Conservation (phyloP, 805 yeast species). For the Candida peoriensis region DNA sequence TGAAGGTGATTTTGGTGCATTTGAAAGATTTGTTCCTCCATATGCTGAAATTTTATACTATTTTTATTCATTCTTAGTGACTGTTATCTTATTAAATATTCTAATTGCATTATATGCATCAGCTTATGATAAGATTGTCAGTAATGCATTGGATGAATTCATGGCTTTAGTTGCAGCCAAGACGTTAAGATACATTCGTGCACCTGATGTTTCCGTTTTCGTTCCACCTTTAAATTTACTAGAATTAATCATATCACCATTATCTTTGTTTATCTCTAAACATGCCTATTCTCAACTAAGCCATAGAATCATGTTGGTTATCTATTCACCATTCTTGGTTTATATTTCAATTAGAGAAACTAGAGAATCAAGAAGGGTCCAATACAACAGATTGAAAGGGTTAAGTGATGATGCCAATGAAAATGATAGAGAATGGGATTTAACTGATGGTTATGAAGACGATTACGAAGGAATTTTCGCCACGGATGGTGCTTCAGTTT, state of each 20-base stretch:
- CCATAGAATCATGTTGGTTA: slow-evolving; percentile 52
- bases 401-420: slow-evolving; percentile 78
- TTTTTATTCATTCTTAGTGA: slow-evolving; percentile 67
- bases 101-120: slow-evolving; percentile 81
- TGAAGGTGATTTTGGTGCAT: slow-evolving; percentile 65
- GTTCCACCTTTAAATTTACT: slow-evolving; percentile 82
- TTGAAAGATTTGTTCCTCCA: slow-evolving; percentile 74
- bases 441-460: slow-evolving; percentile 65
- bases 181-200: slow-evolving; percentile 77
- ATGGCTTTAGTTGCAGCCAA: slow-evolving; percentile 81
- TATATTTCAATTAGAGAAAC: slow-evolving; percentile 62
- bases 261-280: slow-evolving; percentile 36
- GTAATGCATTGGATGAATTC: slow-evolving; percentile 79
- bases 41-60: slow-evolving; percentile 79
- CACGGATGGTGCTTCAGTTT: slow-evolving; percentile 20
- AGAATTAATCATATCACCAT: slow-evolving; percentile 49
- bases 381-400: slow-evolving; percentile 60
- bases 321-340: slow-evolving; percentile 64
- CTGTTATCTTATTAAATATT: slow-evolving; percentile 74
- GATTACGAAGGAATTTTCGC: slow-evolving; percentile 27
- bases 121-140: slow-evolving; percentile 76
- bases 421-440: slow-evolving; percentile 73
- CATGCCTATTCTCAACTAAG: slow-evolving; percentile 36
- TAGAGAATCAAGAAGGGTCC: slow-evolving; percentile 60
- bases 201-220: slow-evolving; percentile 81